These are phyloP conservation scores for Spiromastix sp. DNA, from an alignment of 2,329 filamentous ascomycete genomes.

Conservation along the genomic window DNA sequence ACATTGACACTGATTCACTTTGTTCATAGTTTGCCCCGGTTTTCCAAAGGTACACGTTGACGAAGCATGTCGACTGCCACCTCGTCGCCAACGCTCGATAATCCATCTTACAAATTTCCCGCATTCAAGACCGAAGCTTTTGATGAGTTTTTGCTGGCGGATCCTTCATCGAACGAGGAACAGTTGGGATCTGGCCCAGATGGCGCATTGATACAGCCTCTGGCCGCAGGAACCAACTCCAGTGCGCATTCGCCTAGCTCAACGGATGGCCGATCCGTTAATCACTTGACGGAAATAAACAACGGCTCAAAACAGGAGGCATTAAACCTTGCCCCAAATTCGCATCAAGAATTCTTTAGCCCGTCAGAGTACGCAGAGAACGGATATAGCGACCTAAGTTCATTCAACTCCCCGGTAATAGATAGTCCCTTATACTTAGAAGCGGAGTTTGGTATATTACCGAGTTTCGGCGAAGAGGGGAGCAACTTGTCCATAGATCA, in stretches of 20 bases:
- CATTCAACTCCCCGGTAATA: constrained; percentile 10
- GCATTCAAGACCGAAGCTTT: constrained; percentile 23
- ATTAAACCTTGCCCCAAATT: constrained; percentile 13
- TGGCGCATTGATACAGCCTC: constrained; percentile 18
- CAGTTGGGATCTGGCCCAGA: constrained; percentile 23
- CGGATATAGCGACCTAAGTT: constrained; percentile 20
- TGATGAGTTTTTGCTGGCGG: constrained; percentile 30
- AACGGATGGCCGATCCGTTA: constrained; percentile 1
- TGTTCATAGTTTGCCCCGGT: no score
- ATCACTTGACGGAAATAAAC: neutral
- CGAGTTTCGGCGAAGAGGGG: constrained; percentile 4
- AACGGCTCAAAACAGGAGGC: constrained; percentile 7
- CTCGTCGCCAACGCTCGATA: constrained; percentile 10
- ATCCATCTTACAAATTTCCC: constrained; percentile 17
- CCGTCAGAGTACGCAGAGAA: constrained; percentile 19
- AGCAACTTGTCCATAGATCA: neutral
- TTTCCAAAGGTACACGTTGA: no score
- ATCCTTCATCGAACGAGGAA: constrained; percentile 29
- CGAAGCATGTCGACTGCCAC: constrained; percentile 17
- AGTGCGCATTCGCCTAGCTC: constrained; percentile 4
- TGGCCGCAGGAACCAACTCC: constrained; percentile 5
- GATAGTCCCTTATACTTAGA: constrained; percentile 15
- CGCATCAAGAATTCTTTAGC: constrained; percentile 21
- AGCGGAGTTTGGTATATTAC: constrained; percentile 12
- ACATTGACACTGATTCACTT: no score